Percentiles rank a stretch among this genome's conserved stretches.
These are phyloP conservation scores for Trichoderma asperellum DNA, from an alignment of 2,329 filamentous ascomycete genomes.

Conservation along the genomic window DNA sequence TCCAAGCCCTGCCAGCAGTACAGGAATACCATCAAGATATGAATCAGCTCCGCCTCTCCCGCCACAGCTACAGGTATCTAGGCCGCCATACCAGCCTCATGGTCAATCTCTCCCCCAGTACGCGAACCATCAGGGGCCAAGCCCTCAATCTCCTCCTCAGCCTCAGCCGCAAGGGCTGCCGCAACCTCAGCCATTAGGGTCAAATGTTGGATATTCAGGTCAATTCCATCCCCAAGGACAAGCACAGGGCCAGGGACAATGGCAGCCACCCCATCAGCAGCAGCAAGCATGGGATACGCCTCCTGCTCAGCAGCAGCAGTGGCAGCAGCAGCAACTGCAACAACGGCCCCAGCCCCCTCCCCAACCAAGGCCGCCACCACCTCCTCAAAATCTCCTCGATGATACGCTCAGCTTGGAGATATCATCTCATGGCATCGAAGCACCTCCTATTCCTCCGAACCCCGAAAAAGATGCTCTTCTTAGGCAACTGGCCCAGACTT, in stretches of 20 bases:
- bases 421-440: constrained; percentile 57
- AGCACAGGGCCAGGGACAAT: constrained; percentile 37
- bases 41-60: constrained; percentile 54
- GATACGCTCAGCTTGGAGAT: constrained; percentile 58
- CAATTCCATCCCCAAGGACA: constrained; percentile 35
- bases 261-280: constrained; percentile 33
- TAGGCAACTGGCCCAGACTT: constrained; percentile 70
- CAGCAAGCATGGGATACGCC: constrained; percentile 35
- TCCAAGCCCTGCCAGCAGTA: constrained; percentile 30
- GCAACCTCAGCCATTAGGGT: not conserved
- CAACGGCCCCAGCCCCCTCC: constrained; percentile 20
- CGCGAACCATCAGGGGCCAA: not conserved
- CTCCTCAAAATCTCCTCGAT: constrained; percentile 58
- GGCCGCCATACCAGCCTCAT: constrained; percentile 10
- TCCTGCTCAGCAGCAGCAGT: constrained; percentile 24
- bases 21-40: constrained; percentile 46
- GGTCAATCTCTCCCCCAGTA: constrained; percentile 18
- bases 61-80: constrained; percentile 35
- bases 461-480: constrained; percentile 92
- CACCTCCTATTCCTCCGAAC: constrained; percentile 91
- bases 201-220: constrained; percentile 4
- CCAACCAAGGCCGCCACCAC: constrained; percentile 29
- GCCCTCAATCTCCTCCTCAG: constrained; percentile 1
- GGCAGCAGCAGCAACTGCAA: constrained; percentile 16
- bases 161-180: constrained; percentile 5